These are phyloP conservation scores for Phytophthora agathidicida DNA, from an alignment of 352 stramenopile genomes.

Conservation along the genomic window DNA sequence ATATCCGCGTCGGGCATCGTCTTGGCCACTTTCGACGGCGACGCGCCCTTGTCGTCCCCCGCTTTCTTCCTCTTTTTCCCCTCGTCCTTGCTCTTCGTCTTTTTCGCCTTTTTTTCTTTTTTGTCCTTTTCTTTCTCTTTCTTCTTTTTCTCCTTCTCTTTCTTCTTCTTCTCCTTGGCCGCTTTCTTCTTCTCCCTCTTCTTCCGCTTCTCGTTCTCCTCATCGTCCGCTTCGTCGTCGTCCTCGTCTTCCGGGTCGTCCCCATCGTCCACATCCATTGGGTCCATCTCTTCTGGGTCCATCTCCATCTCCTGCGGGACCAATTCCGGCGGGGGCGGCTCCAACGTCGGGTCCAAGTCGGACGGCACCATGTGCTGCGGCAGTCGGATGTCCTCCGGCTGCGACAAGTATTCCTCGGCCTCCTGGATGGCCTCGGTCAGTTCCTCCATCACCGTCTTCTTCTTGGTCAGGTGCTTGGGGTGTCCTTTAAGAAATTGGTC, in stretches of 20 bases:
- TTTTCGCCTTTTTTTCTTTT: slow-evolving; percentile 32
- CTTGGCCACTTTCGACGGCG: slow-evolving; percentile 52
- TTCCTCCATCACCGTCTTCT: slow-evolving; percentile 54
- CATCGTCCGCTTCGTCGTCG: slow-evolving; percentile 29
- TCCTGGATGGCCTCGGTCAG: slow-evolving; percentile 65
- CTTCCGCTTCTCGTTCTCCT: slow-evolving; percentile 17
- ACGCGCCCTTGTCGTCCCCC: slow-evolving; percentile 14
- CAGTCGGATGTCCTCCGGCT: slow-evolving; percentile 75
- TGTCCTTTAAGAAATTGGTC: slow-evolving; percentile 72
- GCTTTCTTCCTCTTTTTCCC: slow-evolving; percentile 50
- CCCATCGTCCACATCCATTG: slow-evolving; percentile 20
- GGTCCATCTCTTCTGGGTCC: slow-evolving; percentile 33
- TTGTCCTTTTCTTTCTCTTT: slow-evolving; percentile 24
- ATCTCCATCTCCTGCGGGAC: slow-evolving; percentile 28
- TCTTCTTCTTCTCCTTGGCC: slow-evolving; percentile 32
- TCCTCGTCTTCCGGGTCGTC: slow-evolving; percentile 37
- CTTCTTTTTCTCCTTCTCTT: slow-evolving; percentile 41
- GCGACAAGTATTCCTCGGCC: slow-evolving; percentile 78
- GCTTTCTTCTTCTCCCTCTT: slow-evolving; percentile 11
- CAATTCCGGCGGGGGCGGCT: slow-evolving; percentile 56
- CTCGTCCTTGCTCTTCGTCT: slow-evolving; percentile 45
- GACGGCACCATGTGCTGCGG: slow-evolving; percentile 83
- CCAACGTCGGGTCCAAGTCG: slow-evolving; percentile 75
- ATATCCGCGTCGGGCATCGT: slow-evolving; percentile 42
- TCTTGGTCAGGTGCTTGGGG: slow-evolving; percentile 74